Percentiles rank a stretch among this genome's conserved stretches.
These are phyloP conservation scores for Aspergillus ruber DNA, from an alignment of 2,329 filamentous ascomycete genomes.

Conservation along the genomic window DNA sequence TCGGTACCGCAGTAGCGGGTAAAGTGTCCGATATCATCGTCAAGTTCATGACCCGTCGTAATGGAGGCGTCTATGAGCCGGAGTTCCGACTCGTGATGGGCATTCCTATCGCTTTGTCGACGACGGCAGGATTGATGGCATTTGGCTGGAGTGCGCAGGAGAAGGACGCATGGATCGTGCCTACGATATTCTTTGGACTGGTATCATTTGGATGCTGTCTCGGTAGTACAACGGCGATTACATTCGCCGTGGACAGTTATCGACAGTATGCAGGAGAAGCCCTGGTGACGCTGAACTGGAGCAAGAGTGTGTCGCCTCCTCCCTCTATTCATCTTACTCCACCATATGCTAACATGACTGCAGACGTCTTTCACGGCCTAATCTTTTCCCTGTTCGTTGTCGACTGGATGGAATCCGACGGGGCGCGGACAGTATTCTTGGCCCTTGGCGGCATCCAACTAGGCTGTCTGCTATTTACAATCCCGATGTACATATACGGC, in stretches of 20 bases:
- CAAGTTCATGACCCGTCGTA: conserved; percentile 70
- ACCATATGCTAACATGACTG: not conserved
- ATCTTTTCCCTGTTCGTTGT: conserved; percentile 86
- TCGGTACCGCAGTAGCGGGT: conserved; percentile 88
- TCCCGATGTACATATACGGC: conserved; percentile 92
- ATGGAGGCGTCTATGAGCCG: conserved; percentile 91
- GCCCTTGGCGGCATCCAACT: conserved; percentile 83
- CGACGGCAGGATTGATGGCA: conserved; percentile 81
- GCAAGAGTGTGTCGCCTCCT: conserved; percentile 59
- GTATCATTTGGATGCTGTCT: conserved; percentile 89
- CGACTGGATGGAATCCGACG: conserved; percentile 69
- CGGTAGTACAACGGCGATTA: conserved; percentile 85
- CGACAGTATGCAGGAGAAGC: conserved; percentile 90
- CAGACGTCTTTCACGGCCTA: conserved; percentile 77
- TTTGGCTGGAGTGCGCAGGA: conserved; percentile 87
- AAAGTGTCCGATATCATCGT: conserved; percentile 82
- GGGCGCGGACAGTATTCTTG: conserved; percentile 71
- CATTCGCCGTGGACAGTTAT: conserved; percentile 90
- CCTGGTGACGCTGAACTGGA: conserved; percentile 87
- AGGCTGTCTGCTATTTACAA: conserved; percentile 62
- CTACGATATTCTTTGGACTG: conserved; percentile 86
- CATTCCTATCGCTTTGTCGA: conserved; percentile 68
- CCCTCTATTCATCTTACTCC: not conserved
- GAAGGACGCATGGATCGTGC: conserved; percentile 77
- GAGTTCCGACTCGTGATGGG: conserved; percentile 91